phyloP scores from a whole-genome alignment of 2,329 filamentous ascomycete genomes.

The Plenodomus lindquistii region DNA sequence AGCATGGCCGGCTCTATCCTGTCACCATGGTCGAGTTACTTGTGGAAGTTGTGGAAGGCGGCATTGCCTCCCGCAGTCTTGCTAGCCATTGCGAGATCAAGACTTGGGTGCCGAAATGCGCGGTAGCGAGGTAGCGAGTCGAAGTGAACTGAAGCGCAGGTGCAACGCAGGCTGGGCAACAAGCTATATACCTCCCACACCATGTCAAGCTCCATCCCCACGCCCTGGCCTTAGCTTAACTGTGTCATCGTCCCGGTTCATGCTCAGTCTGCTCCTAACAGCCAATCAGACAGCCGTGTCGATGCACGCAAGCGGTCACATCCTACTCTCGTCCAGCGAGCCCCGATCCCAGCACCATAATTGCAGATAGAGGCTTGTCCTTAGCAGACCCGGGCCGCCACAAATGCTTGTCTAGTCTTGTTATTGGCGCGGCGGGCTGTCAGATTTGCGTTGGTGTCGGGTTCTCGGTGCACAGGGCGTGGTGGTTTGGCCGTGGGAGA shows the following conservation, averaged over 20 bases:
- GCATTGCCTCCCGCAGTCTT: slow-evolving; percentile 28
- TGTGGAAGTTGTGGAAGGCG: slow-evolving; percentile 34
- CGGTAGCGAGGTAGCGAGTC: background rate
- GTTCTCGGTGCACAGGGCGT: slow-evolving; percentile 4
- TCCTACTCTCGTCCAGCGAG: slow-evolving; percentile 1
- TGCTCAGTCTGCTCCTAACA: background rate
- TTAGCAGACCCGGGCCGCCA: slow-evolving; percentile 14
- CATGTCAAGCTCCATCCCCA: slow-evolving; percentile 4
- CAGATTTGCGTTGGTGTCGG: background rate
- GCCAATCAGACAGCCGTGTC: slow-evolving; percentile 6
- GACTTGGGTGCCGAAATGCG: slow-evolving; percentile 6
- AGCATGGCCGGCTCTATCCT: background rate
- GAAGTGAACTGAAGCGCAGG: slow-evolving; percentile 2
- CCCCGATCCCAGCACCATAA: background rate
- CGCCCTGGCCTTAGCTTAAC: background rate
- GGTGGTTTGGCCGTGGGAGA: background rate
- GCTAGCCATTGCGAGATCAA: slow-evolving; percentile 16
- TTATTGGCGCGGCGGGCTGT: slow-evolving; percentile 5
- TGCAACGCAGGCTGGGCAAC: slow-evolving; percentile 3
- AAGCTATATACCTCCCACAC: slow-evolving; percentile 11
- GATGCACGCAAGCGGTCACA: background rate
- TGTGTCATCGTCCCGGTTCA: background rate
- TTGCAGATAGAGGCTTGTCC: background rate
- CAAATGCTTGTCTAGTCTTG: slow-evolving; percentile 7
- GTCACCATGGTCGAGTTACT: slow-evolving; percentile 6